These are phyloP conservation scores for Myotisia sp. DNA, from an alignment of 2,329 filamentous ascomycete genomes.

Conservation along the genomic window DNA sequence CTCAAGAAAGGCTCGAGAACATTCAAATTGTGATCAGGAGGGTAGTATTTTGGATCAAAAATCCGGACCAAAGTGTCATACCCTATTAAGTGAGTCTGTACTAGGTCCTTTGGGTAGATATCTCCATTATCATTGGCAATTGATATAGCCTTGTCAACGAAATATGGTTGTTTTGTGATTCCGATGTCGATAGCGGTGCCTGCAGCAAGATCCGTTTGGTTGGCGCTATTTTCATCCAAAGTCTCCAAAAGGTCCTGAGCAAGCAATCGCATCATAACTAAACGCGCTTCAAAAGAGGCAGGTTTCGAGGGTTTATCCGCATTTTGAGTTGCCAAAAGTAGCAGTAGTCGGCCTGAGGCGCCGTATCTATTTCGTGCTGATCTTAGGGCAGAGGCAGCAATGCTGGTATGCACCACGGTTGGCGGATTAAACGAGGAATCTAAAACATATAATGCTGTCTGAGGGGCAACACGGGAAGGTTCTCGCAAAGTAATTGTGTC, in stretches of 20 bases:
- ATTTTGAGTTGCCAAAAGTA: slow-evolving; percentile 50
- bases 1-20: slow-evolving; percentile 30
- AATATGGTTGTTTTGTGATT: slow-evolving; percentile 36
- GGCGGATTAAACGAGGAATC: slow-evolving; percentile 56
- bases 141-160: slow-evolving; percentile 33
- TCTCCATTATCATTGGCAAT: slow-evolving; percentile 23
- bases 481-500: slow-evolving; percentile 14
- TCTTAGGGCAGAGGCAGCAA: slow-evolving; percentile 40
- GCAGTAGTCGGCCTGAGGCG: slow-evolving; percentile 33
- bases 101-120: slow-evolving; percentile 22
- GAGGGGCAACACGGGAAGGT: slow-evolving; percentile 9
- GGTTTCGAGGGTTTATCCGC: slow-evolving; percentile 46
- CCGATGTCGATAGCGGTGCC: slow-evolving; percentile 35
- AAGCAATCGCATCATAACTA: slow-evolving; percentile 37
- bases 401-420: slow-evolving; percentile 42
- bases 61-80: slow-evolving; percentile 37
- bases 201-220: too few species aligned
- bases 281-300: slow-evolving; percentile 34
- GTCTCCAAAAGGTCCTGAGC: slow-evolving; percentile 26
- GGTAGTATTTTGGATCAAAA: slow-evolving; percentile 37
- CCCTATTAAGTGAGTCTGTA: slow-evolving; percentile 36
- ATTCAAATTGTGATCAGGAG: slow-evolving; percentile 29
- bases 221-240: slow-evolving; percentile 3
- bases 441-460: slow-evolving; percentile 40
- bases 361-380: slow-evolving; percentile 16